Conservation (phyloP, 1,139 yeast genomes). For the Saccharomyces hybrid region DNA sequence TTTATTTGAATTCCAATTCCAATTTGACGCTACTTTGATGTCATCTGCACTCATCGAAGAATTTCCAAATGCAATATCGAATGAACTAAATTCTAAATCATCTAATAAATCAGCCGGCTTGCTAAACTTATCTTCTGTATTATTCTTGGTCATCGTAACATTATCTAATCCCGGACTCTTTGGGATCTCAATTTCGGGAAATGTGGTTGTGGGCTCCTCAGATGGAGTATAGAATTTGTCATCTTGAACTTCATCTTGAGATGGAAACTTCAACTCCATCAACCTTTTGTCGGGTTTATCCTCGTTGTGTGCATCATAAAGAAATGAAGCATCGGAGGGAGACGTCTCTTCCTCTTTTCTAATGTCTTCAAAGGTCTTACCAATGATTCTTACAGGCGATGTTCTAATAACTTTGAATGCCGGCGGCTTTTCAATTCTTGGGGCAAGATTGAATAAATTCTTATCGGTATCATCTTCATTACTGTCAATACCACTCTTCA, state of each 20-base stretch:
- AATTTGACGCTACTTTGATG: neutral
- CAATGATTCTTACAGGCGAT: slow-evolving; percentile 10
- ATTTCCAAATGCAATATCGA: slow-evolving; percentile 27
- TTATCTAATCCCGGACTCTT: neutral
- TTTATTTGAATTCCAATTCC: neutral
- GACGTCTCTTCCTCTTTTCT: slow-evolving; percentile 1
- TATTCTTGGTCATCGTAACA: neutral
- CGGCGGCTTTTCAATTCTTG: neutral
- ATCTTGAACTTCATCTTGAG: slow-evolving; percentile 16
- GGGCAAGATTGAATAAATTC: neutral
- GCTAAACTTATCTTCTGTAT: neutral
- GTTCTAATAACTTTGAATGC: slow-evolving; percentile 9
- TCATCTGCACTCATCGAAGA: slow-evolving; percentile 5
- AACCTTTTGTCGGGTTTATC: slow-evolving; percentile 11
- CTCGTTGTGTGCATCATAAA: slow-evolving; percentile 12
- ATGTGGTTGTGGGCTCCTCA: slow-evolving; percentile 6
- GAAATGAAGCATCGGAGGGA: slow-evolving; percentile 15
- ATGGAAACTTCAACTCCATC: slow-evolving; percentile 16
- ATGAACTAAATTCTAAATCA: slow-evolving; percentile 30
- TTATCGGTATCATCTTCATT: neutral
- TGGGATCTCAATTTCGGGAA: slow-evolving; percentile 1
- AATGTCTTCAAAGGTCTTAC: neutral
- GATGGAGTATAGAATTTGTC: slow-evolving; percentile 9
- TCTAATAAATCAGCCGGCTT: slow-evolving; percentile 14
- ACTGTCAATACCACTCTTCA: neutral